These are phyloP conservation scores for Irpex sp. DNA, from an alignment of 1,284 basidiomycete genomes.

Conservation along the genomic window DNA sequence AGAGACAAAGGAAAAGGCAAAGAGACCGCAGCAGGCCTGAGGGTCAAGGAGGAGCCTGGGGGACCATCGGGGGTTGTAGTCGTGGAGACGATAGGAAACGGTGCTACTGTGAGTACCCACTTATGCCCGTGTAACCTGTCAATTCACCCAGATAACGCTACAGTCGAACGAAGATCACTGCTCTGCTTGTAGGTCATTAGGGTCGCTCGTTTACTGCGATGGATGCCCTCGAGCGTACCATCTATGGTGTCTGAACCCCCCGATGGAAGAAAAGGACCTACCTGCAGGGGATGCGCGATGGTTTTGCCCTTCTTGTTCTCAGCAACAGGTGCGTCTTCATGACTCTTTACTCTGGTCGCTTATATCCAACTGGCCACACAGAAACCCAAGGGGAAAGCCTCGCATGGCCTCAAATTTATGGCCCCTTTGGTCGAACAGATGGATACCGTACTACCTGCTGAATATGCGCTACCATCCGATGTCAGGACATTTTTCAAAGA, in stretches of 20 bases:
- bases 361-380: constrained; percentile 27
- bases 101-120: constrained; percentile 21
- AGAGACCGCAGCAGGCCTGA: constrained; percentile 49
- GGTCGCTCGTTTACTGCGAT: constrained; percentile 91
- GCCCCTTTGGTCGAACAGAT: constrained; percentile 68
- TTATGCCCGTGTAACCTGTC: background rate
- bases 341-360: constrained; percentile 1
- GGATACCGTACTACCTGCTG: constrained; percentile 64
- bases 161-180: constrained; percentile 94
- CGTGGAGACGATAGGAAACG: constrained; percentile 21
- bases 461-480: constrained; percentile 89
- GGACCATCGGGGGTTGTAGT: constrained; percentile 19
- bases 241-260: constrained; percentile 94
- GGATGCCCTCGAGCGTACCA: constrained; percentile 97
- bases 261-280: constrained; percentile 83
- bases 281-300: constrained; percentile 83
- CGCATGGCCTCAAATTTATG: constrained; percentile 50
- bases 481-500: constrained; percentile 85
- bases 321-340: constrained; percentile 54
- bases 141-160: constrained; percentile 12
- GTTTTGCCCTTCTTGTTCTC: constrained; percentile 84
- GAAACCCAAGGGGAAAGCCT: constrained; percentile 64
- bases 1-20: constrained; percentile 61
- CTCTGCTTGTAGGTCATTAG: constrained; percentile 82
- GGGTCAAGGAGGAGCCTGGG: constrained; percentile 70